Conservation (phyloP, 2,329 filamentous ascomycete genomes). For the Ascochyta clinopodiicola region DNA sequence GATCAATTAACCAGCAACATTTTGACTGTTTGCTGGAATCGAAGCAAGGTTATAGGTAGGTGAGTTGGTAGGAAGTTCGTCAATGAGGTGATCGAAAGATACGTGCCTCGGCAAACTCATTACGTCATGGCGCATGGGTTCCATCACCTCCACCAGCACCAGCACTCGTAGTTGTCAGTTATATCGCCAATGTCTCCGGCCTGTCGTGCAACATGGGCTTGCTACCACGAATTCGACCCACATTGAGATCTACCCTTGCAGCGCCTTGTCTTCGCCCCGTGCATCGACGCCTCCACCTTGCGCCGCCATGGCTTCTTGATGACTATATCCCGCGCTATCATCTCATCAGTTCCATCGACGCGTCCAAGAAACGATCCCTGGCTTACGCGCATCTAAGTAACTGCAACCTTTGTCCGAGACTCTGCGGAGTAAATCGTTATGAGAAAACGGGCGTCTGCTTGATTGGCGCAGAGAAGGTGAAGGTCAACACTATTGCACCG, state of each 20-base stretch:
- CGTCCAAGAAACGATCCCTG: slow-evolving; percentile 73
- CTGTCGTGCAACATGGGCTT: slow-evolving; percentile 18
- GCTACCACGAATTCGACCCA: slow-evolving; percentile 21
- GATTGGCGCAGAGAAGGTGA: slow-evolving; percentile 74
- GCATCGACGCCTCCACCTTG: slow-evolving; percentile 56
- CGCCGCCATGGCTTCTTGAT: slow-evolving; percentile 72
- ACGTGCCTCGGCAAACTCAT: slow-evolving; percentile 14
- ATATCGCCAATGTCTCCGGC: slow-evolving; percentile 5
- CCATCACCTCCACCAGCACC: slow-evolving; percentile 3
- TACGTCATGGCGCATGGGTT: slow-evolving; percentile 13
- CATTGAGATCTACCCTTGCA: slow-evolving; percentile 1
- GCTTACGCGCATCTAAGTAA: slow-evolving; percentile 78
- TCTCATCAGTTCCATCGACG: slow-evolving; percentile 70
- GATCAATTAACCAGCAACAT: too few species aligned
- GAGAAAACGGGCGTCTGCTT: slow-evolving; percentile 79
- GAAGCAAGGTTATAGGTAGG: neutral
- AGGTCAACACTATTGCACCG: slow-evolving; percentile 83
- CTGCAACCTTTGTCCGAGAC: slow-evolving; percentile 81
- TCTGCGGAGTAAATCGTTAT: slow-evolving; percentile 81
- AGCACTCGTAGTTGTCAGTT: slow-evolving; percentile 1
- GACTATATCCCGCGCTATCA: slow-evolving; percentile 77
- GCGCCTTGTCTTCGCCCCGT: neutral
- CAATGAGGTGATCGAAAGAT: neutral
- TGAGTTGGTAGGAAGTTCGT: neutral
- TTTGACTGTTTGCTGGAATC: too few species aligned